Evolutionary conservation across 176 grass and related monocot species (phyloP).

Genomic region (Puya raimondii): DNA sequence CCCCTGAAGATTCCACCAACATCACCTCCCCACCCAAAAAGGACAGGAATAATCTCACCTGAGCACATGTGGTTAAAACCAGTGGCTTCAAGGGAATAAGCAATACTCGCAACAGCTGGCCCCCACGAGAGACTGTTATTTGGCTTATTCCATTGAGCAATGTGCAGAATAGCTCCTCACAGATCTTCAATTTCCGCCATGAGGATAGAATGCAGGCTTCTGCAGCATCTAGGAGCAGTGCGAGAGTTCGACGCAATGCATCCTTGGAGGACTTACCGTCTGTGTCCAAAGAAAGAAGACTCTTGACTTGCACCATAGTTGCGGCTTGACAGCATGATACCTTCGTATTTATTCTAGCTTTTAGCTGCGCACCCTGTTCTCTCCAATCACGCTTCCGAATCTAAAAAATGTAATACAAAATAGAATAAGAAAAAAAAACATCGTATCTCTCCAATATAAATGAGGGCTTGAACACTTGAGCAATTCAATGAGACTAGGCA

Average conservation of each 20-base stretch:
- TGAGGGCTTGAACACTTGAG: too few species aligned
- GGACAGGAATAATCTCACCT: slow-evolving; percentile 39
- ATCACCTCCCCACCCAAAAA: slow-evolving; percentile 16
- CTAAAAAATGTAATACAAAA: slow-evolving; percentile 34
- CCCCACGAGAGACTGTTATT: slow-evolving; percentile 87
- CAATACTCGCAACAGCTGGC: slow-evolving; percentile 77
- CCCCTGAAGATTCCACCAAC: not conserved
- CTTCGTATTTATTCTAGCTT: slow-evolving; percentile 87
- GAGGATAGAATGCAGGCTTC: slow-evolving; percentile 90
- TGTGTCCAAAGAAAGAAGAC: slow-evolving; percentile 42
- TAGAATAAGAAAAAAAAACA: slow-evolving; percentile 14
- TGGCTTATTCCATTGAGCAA: slow-evolving; percentile 91
- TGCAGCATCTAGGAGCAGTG: slow-evolving; percentile 72
- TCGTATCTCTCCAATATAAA: not conserved
- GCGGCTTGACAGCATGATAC: slow-evolving; percentile 84
- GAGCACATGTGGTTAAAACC: slow-evolving; percentile 86
- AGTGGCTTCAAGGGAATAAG: slow-evolving; percentile 96
- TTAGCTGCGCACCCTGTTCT: slow-evolving; percentile 83
- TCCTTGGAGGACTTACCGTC: slow-evolving; percentile 84
- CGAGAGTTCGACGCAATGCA: slow-evolving; percentile 77
- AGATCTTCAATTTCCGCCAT: slow-evolving; percentile 85
- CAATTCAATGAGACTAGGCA: too few species aligned
- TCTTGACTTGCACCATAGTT: slow-evolving; percentile 61
- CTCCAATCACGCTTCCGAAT: slow-evolving; percentile 96
- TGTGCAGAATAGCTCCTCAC: slow-evolving; percentile 77